A percentile compares a stretch with the other conserved stretches of the same genome.
Evolutionary conservation across 148 eudicot species (phyloP).

Genomic region (Rhododendron molle): DNA sequence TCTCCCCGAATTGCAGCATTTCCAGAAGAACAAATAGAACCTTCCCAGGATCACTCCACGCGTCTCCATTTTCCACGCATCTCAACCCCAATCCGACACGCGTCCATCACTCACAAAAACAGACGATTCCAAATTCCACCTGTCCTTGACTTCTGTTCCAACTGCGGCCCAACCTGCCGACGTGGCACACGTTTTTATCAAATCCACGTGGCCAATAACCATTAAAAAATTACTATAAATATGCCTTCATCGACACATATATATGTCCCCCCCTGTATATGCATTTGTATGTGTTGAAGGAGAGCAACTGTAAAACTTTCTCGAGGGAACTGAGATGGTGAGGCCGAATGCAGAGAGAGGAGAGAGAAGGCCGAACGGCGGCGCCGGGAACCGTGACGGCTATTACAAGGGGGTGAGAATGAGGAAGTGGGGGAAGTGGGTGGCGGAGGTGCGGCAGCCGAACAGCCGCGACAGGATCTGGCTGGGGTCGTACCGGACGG

Average conservation of each 20-base stretch:
- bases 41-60: not conserved
- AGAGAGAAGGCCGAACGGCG: not conserved
- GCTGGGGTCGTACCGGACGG: constrained; percentile 41
- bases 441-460: constrained; percentile 46
- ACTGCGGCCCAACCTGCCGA: not conserved
- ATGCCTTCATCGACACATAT: not conserved
- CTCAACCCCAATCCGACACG: not conserved
- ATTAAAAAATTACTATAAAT: not conserved
- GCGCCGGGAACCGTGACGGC: not conserved
- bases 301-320: not conserved
- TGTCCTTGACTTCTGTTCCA: not conserved
- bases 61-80: not conserved
- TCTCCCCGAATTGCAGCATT: not conserved
- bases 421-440: constrained; percentile 65
- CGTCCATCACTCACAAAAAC: not conserved
- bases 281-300: not conserved
- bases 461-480: constrained; percentile 52
- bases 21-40: not conserved
- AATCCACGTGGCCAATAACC: not conserved
- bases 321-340: constrained; percentile 6
- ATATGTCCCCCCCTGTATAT: not conserved
- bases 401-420: constrained; percentile 46
- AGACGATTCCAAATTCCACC: not conserved
- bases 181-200: not conserved
- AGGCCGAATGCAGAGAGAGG: constrained; percentile 1